Percentiles rank a stretch among this genome's conserved stretches.
Evolutionary conservation across 2,329 filamentous ascomycete species (phyloP).

Genomic region (Sarocladium brachiariae): DNA sequence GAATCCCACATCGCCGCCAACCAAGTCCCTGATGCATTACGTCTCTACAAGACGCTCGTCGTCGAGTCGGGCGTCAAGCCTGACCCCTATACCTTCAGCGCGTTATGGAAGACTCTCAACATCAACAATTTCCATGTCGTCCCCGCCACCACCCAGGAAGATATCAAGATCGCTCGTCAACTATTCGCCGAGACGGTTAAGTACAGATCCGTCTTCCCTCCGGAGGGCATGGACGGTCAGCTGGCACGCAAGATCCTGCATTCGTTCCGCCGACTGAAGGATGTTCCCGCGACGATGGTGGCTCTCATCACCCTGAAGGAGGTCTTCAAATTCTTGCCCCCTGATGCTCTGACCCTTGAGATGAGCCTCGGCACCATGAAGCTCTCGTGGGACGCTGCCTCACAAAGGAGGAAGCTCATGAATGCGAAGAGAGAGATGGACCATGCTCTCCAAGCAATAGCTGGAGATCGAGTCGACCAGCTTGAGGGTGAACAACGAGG

Average conservation of each 20-base stretch:
- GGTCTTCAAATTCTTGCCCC: slow-evolving; percentile 35
- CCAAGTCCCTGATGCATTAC: slow-evolving; percentile 45
- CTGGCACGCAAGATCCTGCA: slow-evolving; percentile 44
- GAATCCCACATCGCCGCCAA: slow-evolving; percentile 57
- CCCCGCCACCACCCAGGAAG: slow-evolving; percentile 15
- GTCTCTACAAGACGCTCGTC: slow-evolving; percentile 50
- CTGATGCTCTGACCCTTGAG: slow-evolving; percentile 41
- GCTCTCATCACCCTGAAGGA: slow-evolving; percentile 37
- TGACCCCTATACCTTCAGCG: slow-evolving; percentile 62
- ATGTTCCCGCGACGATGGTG: slow-evolving; percentile 38
- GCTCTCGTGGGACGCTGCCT: slow-evolving; percentile 34
- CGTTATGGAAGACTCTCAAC: slow-evolving; percentile 55
- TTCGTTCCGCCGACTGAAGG: slow-evolving; percentile 40
- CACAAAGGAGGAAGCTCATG: slow-evolving; percentile 34
- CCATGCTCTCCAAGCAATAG: slow-evolving; percentile 22
- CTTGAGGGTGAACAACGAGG: slow-evolving; percentile 28
- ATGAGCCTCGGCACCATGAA: slow-evolving; percentile 37
- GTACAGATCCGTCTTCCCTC: slow-evolving; percentile 37
- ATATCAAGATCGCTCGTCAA: slow-evolving; percentile 26
- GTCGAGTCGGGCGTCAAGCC: slow-evolving; percentile 43
- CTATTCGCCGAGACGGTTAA: slow-evolving; percentile 44
- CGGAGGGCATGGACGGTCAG: slow-evolving; percentile 36
- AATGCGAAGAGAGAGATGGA: slow-evolving; percentile 37
- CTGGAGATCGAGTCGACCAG: slow-evolving; percentile 25
- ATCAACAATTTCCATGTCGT: slow-evolving; percentile 38